phyloP scores from a whole-genome alignment of 768 basidiomycete species.

The Russula emetica region DNA sequence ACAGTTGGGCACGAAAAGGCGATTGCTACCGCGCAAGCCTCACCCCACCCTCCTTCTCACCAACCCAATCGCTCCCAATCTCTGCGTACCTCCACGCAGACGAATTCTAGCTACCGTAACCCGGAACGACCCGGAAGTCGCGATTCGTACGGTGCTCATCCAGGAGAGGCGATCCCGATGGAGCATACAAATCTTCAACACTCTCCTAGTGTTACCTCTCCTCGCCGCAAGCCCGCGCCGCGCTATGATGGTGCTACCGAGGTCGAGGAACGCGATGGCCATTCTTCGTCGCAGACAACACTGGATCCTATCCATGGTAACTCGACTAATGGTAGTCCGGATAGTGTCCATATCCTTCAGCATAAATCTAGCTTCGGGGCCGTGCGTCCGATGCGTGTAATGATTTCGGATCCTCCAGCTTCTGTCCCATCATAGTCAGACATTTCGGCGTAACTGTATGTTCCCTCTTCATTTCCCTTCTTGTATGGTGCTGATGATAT shows the following conservation, averaged over 20 bases:
- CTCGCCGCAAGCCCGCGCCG: constrained; percentile 28
- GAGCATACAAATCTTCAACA: constrained; percentile 15
- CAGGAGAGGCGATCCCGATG: constrained; percentile 17
- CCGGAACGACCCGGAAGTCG: constrained; percentile 1
- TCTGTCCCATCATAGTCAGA: constrained; percentile 1
- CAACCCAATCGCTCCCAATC: background rate
- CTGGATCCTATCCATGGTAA: constrained; percentile 23
- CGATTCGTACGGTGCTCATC: background rate
- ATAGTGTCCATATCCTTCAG: constrained; percentile 25
- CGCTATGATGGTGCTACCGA: constrained; percentile 15
- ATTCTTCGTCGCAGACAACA: constrained; percentile 29
- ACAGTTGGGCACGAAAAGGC: constrained; percentile 22
- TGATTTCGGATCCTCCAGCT: constrained; percentile 33
- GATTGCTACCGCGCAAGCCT: background rate
- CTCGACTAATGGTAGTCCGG: constrained; percentile 1
- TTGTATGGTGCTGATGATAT: background rate
- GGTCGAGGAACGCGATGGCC: background rate
- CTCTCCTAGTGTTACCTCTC: background rate
- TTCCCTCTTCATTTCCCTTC: background rate
- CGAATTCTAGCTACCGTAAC: constrained; percentile 3
- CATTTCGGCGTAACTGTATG: background rate
- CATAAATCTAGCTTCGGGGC: constrained; percentile 36
- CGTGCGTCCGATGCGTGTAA: constrained; percentile 31
- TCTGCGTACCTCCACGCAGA: constrained; percentile 15
- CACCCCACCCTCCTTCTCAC: background rate